Percentiles rank a stretch among this genome's conserved stretches.
Conservation (phyloP, 257 asterid species). For the Euphrasia confusa region DNA sequence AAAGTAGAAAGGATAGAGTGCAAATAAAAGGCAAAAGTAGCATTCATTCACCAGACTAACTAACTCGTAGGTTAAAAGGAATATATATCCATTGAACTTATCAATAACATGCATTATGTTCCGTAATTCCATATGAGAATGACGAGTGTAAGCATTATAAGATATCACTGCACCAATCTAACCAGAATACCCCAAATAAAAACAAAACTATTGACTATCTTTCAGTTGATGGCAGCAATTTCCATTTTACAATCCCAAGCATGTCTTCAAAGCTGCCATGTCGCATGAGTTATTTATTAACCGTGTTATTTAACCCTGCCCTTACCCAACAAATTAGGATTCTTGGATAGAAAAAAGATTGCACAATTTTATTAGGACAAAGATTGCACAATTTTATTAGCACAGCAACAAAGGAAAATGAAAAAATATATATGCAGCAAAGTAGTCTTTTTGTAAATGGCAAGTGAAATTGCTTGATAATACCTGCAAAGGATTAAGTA, state of each 20-base stretch:
- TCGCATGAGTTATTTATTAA: not conserved
- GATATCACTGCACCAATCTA: not conserved
- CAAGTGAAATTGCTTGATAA: constrained; percentile 11
- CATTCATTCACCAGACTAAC: constrained; percentile 15
- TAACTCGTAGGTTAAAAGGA: not conserved
- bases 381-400: constrained; percentile 9
- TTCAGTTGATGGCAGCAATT: not conserved
- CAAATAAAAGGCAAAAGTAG: constrained; percentile 12
- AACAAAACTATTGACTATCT: not conserved
- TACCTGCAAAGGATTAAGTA: constrained; percentile 95
- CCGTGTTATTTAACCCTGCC: not conserved
- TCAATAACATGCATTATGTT: not conserved
- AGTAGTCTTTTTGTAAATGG: not conserved
- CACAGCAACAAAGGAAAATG: constrained; percentile 6
- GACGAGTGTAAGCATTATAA: not conserved
- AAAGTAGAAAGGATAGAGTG: not conserved
- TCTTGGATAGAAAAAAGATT: not conserved
- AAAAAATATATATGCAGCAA: not conserved
- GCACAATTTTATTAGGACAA: constrained; percentile 12
- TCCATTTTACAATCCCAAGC: not conserved
- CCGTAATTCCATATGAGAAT: not conserved
- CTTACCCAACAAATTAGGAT: not conserved
- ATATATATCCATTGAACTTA: not conserved
- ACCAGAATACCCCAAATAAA: not conserved
- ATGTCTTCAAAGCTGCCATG: not conserved